Percentiles rank a stretch among this genome's conserved stretches.
Evolutionary conservation across 345 rosid genomes (phyloP).

Genomic region (Mercurialis annua): DNA sequence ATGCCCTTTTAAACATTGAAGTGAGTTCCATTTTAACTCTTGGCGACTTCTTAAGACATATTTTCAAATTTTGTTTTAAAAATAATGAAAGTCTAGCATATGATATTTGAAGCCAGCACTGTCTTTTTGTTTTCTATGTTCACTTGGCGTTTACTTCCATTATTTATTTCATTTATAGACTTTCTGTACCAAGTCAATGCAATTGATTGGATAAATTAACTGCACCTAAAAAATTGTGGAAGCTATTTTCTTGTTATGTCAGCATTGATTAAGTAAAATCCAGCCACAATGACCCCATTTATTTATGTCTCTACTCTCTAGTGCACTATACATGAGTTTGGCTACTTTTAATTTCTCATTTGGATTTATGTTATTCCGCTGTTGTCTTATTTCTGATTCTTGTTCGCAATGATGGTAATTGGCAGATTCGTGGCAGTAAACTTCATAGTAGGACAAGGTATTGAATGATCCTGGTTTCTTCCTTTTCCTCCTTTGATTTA

Average conservation of each 20-base stretch:
- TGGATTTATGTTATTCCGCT: background rate
- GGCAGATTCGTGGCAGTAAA: constrained; percentile 93
- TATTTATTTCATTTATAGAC: background rate
- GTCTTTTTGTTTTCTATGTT: background rate
- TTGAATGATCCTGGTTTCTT: constrained; percentile 15
- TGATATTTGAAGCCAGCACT: background rate
- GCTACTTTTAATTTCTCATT: background rate
- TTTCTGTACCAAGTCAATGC: background rate
- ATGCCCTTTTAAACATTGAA: constrained; percentile 89
- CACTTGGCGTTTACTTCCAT: background rate
- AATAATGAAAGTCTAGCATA: background rate
- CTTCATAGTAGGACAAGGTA: constrained; percentile 96
- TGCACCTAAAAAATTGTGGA: background rate
- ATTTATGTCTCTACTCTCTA: background rate
- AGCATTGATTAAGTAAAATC: background rate
- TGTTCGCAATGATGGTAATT: constrained; percentile 9
- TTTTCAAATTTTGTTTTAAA: background rate
- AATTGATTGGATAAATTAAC: background rate
- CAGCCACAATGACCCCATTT: background rate
- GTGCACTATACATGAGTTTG: background rate
- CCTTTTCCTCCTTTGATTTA: background rate
- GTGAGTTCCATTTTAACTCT: constrained; percentile 46
- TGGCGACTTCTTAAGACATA: background rate
- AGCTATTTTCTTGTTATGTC: background rate
- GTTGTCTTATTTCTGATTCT: background rate